These are phyloP conservation scores for Trifolium repens DNA, from an alignment of 306 rosid species.

Conservation along the genomic window DNA sequence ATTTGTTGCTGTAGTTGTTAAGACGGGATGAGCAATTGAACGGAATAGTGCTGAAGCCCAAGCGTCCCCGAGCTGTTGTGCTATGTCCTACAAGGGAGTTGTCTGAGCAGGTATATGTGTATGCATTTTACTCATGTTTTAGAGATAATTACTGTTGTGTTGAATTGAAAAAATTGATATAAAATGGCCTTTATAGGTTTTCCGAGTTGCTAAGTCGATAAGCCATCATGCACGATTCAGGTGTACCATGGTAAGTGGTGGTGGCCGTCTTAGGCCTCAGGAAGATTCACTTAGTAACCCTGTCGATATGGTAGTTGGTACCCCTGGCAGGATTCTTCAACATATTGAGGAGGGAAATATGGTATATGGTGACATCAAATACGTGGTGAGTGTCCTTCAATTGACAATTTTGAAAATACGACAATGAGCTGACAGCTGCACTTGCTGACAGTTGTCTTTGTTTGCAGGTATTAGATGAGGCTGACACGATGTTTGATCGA, in stretches of 20 bases:
- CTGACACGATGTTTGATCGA: constrained; percentile 97
- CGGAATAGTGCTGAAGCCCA: constrained; percentile 79
- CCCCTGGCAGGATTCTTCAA: constrained; percentile 95
- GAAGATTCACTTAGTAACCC: constrained; percentile 87
- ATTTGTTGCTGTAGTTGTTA: constrained; percentile 63
- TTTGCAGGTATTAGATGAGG: constrained; percentile 92
- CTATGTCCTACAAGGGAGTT: constrained; percentile 94
- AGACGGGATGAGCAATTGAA: constrained; percentile 75
- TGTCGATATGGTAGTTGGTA: constrained; percentile 90
- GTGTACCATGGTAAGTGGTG: constrained; percentile 94
- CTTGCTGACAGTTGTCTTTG: constrained; percentile 33
- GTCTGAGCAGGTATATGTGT: constrained; percentile 77
- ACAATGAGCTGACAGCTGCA: constrained; percentile 18
- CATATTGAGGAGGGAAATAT: constrained; percentile 93
- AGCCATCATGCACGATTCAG: constrained; percentile 93
- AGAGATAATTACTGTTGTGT: constrained; percentile 3
- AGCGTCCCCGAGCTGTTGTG: constrained; percentile 92
- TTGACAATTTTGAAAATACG: constrained; percentile 11
- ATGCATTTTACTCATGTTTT: constrained; percentile 39
- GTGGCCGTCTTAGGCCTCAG: constrained; percentile 88
- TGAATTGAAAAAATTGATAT: constrained; percentile 42
- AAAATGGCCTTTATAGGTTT: constrained; percentile 61
- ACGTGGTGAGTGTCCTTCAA: constrained; percentile 60
- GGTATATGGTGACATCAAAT: constrained; percentile 90
- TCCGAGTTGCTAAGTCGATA: constrained; percentile 86